phyloP scores from a whole-genome alignment of 305 asterid species.

The Solanum hybrid region DNA sequence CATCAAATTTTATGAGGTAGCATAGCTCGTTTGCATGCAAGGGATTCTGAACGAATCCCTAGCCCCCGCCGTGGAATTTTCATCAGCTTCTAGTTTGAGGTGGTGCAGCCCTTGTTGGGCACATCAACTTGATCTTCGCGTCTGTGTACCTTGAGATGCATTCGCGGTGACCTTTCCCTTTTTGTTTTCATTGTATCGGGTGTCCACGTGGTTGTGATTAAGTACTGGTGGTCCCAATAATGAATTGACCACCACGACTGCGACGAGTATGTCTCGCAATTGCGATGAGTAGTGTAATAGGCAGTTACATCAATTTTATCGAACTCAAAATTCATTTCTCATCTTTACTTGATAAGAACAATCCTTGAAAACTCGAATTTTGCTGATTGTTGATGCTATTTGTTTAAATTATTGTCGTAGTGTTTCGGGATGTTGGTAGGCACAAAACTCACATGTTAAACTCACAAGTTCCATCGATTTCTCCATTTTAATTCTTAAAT shows the following conservation, averaged over 20 bases:
- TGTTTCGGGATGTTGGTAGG: neutral
- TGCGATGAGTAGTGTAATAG: neutral
- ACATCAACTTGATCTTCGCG: neutral
- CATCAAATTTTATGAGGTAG: neutral
- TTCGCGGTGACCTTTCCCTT: neutral
- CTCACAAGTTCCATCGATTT: neutral
- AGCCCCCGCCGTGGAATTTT: neutral
- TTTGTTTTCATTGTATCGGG: too few relatives aligned
- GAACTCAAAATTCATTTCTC: neutral
- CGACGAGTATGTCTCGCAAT: neutral
- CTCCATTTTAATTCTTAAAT: neutral
- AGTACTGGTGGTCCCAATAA: neutral
- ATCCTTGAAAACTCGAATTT: neutral
- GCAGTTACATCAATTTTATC: neutral
- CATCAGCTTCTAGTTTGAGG: neutral
- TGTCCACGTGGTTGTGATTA: neutral
- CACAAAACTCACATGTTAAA: neutral
- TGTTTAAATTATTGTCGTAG: neutral
- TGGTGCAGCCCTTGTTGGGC: neutral
- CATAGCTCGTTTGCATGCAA: too few relatives aligned
- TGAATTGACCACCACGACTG: neutral
- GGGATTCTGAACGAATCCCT: neutral
- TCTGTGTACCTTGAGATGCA: too few relatives aligned
- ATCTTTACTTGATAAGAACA: neutral
- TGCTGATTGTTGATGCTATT: neutral